Base-by-base conservation (phyloP, 2,329 filamentous ascomycete genomes). In the Ophiosphaerella herpotricha region DNA sequence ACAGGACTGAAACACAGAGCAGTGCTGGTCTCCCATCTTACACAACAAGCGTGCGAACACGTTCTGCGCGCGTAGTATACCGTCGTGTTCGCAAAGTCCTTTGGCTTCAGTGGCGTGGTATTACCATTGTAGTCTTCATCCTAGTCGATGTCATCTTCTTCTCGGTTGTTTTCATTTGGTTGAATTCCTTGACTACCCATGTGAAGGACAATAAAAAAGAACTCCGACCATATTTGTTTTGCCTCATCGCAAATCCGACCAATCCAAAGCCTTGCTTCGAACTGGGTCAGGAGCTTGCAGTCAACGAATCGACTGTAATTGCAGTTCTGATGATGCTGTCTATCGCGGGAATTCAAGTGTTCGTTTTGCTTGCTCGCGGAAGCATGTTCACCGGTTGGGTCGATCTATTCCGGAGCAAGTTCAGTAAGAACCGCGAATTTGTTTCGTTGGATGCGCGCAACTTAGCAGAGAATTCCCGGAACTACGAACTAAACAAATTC, bases 141-240 rank as follows among this genome's bases (percentile, higher is more conserved):
- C 83, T 97, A 50, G 83, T 85, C 52, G 92, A 97, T 70, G 91
- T 97, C 55, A 86, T 97, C 64, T 96, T 96, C 80, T 97, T 97
- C 74, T 87, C 92, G 2, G 80, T 96, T 39, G 83, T 96, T 46
- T 97, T 97, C 69, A 87, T 97, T 41, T 90, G 90, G 69, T 83
- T 96, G 67, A 87, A 87, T 61, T 57, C 63, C 1, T 82, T 88
- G 18, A 82, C 89, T 11, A 76, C 83, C 7, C 63, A 75, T 44
- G 81, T 82, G 3, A 74, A 82, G 16, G 80, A 82, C 34, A 80
- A 85, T 32, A 66, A 87, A 45, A 53, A 72, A 7, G 80, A 83
- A 23, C 83, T 87, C 2, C 54, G 74, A 32, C 78, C 81, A 3
- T 97, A 90, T 89, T 71, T 95, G 1, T 9, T 69, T 0, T 99